These are phyloP conservation scores for Syzygium syzygioides DNA, from an alignment of 441 rosid species.

Conservation along the genomic window DNA sequence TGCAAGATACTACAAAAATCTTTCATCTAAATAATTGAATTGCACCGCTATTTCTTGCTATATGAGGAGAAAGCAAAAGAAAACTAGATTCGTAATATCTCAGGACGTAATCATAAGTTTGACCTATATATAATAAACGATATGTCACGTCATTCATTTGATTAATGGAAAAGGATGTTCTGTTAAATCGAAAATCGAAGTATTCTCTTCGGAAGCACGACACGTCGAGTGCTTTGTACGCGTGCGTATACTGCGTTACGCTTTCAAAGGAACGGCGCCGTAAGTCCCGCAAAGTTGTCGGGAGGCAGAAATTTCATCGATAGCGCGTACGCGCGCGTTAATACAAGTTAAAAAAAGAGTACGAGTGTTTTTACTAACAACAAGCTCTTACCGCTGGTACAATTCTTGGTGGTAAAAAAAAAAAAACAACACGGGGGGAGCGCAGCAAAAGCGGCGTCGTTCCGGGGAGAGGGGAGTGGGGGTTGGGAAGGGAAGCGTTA, in stretches of 20 bases:
- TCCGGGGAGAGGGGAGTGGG: not conserved
- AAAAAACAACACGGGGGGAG: not conserved
- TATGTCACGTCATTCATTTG: not conserved
- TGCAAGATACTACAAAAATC: not conserved
- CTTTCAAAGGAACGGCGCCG: not conserved
- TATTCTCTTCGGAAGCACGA: too few relatives aligned
- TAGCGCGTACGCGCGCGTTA: not conserved
- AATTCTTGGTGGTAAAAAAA: too few relatives aligned
- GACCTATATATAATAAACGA: not conserved
- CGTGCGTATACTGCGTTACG: accelerated
- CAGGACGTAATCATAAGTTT: not conserved
- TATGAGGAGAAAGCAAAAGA: not conserved
- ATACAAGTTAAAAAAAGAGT: not conserved
- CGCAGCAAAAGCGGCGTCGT: not conserved
- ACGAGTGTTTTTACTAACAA: accelerated
- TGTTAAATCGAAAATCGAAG: not conserved
- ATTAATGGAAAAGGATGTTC: not conserved
- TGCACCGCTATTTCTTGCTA: not conserved
- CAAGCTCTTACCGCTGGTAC: not conserved
- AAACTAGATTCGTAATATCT: not conserved
- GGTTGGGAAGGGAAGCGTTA: not conserved
- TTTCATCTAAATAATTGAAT: not conserved
- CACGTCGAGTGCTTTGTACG: not conserved
- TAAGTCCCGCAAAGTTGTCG: not conserved
- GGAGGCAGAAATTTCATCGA: accelerated